phyloP scores from a whole-genome alignment of 2,329 filamentous ascomycete species.

The Pyrenophora tritici-repentis region DNA sequence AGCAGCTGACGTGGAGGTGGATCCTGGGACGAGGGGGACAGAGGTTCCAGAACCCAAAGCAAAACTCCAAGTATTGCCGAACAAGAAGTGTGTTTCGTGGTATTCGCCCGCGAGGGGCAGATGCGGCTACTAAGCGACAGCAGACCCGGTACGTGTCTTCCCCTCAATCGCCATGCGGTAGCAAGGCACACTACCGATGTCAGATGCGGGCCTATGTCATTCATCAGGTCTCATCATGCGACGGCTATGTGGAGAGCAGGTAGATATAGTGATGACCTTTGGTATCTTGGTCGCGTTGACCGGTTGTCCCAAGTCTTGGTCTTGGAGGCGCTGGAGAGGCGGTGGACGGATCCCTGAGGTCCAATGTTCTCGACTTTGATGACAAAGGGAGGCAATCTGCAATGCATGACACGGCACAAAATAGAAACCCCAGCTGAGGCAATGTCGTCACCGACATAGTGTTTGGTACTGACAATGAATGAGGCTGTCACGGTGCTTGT shows the following conservation, averaged over 20 bases:
- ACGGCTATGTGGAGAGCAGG: not conserved
- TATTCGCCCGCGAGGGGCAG: slow-evolving; percentile 19
- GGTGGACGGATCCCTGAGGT: slow-evolving; percentile 8
- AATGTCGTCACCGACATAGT: slow-evolving; percentile 23
- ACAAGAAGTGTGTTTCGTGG: slow-evolving; percentile 22
- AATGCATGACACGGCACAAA: slow-evolving; percentile 24
- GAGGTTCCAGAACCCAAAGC: slow-evolving; percentile 25
- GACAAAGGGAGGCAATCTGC: slow-evolving; percentile 14
- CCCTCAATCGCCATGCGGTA: slow-evolving; percentile 29
- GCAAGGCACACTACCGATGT: slow-evolving; percentile 14
- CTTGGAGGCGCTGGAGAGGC: slow-evolving; percentile 13
- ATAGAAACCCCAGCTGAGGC: slow-evolving; percentile 14
- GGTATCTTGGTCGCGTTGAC: not conserved
- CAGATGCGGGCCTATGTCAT: slow-evolving; percentile 16
- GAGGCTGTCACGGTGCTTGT: slow-evolving; percentile 14
- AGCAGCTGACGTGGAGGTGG: slow-evolving; percentile 29
- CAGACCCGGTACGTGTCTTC: slow-evolving; percentile 31
- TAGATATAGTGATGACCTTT: not conserved
- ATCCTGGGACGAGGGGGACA: slow-evolving; percentile 14
- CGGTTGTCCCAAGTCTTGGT: slow-evolving; percentile 12
- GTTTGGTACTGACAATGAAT: slow-evolving; percentile 7
- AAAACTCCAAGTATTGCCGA: slow-evolving; percentile 9
- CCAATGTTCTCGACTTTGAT: slow-evolving; percentile 23
- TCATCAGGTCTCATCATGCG: not conserved
- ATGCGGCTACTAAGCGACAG: slow-evolving; percentile 2